These are phyloP conservation scores for Barnettozyma californica DNA, from an alignment of 805 yeast species.

Conservation along the genomic window DNA sequence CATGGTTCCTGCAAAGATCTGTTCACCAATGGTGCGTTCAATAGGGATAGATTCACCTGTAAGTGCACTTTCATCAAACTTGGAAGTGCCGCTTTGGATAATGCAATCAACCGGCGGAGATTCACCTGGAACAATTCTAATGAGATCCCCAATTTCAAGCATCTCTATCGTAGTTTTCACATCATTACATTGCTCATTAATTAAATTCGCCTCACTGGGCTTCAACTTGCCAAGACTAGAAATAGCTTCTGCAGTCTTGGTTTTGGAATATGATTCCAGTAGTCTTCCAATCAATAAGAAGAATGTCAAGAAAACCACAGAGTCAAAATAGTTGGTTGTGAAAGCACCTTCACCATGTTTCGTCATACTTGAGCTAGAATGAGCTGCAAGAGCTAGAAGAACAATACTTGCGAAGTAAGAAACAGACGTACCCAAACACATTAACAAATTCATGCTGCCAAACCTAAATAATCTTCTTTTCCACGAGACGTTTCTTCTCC, in stretches of 20 bases:
- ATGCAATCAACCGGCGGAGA: slow-evolving; percentile 58
- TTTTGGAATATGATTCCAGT: slow-evolving; percentile 61
- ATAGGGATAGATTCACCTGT: slow-evolving; percentile 63
- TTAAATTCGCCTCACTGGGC: slow-evolving; percentile 42
- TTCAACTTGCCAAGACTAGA: slow-evolving; percentile 47
- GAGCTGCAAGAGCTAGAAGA: slow-evolving; percentile 43
- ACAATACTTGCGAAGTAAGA: slow-evolving; percentile 67
- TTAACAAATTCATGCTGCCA: slow-evolving; percentile 74
- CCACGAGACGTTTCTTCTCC: slow-evolving; percentile 53
- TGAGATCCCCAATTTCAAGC: slow-evolving; percentile 47
- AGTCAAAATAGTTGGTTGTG: slow-evolving; percentile 68
- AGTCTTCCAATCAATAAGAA: slow-evolving; percentile 67
- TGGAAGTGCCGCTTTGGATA: slow-evolving; percentile 39
- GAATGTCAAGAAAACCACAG: slow-evolving; percentile 71
- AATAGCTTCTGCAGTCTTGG: slow-evolving; percentile 62
- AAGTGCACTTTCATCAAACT: slow-evolving; percentile 57
- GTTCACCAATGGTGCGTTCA: slow-evolving; percentile 53
- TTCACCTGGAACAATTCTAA: slow-evolving; percentile 47
- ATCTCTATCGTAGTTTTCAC: slow-evolving; percentile 34
- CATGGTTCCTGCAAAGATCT: slow-evolving; percentile 67
- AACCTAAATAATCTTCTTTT: slow-evolving; percentile 54
- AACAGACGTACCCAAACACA: slow-evolving; percentile 68
- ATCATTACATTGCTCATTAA: slow-evolving; percentile 30
- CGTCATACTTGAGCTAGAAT: not conserved
- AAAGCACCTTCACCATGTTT: slow-evolving; percentile 31